These are phyloP conservation scores for Prunus fruticosa DNA, from an alignment of 306 rosid species.

Conservation along the genomic window DNA sequence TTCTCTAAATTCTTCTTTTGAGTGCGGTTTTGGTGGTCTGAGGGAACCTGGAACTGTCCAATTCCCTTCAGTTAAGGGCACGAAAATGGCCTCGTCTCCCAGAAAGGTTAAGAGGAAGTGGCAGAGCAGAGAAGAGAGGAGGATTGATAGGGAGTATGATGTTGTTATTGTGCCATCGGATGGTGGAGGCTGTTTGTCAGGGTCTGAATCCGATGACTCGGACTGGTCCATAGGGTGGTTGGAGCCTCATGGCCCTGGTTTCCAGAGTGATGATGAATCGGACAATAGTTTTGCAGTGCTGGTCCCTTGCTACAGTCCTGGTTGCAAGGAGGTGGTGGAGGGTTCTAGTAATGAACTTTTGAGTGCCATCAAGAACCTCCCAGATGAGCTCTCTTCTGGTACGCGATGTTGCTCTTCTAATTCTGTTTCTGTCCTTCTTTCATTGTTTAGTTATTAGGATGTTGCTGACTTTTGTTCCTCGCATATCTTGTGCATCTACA, in stretches of 20 bases:
- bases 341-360: slow-evolving; percentile 57
- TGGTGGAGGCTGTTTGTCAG: slow-evolving; percentile 69
- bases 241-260: slow-evolving; percentile 83
- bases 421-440: neutral
- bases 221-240: slow-evolving; percentile 94
- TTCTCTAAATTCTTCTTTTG: slow-evolving; percentile 49
- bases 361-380: slow-evolving; percentile 68
- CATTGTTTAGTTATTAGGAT: neutral
- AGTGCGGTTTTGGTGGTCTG: slow-evolving; percentile 45
- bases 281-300: slow-evolving; percentile 78
- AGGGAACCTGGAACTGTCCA: slow-evolving; percentile 60
- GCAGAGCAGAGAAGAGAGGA: slow-evolving; percentile 73
- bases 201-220: slow-evolving; percentile 77
- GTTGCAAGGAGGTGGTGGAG: slow-evolving; percentile 37
- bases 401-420: slow-evolving; percentile 13
- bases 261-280: slow-evolving; percentile 57
- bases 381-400: slow-evolving; percentile 72
- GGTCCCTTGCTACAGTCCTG: slow-evolving; percentile 79
- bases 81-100: slow-evolving; percentile 44
- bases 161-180: slow-evolving; percentile 80
- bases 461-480: neutral
- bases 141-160: slow-evolving; percentile 70
- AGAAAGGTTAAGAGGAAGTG: slow-evolving; percentile 61
- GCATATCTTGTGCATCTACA: neutral
- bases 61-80: slow-evolving; percentile 55